Base-by-base conservation (phyloP, 2,329 filamentous ascomycete genomes). In the Aureobasidium subglaciale region DNA sequence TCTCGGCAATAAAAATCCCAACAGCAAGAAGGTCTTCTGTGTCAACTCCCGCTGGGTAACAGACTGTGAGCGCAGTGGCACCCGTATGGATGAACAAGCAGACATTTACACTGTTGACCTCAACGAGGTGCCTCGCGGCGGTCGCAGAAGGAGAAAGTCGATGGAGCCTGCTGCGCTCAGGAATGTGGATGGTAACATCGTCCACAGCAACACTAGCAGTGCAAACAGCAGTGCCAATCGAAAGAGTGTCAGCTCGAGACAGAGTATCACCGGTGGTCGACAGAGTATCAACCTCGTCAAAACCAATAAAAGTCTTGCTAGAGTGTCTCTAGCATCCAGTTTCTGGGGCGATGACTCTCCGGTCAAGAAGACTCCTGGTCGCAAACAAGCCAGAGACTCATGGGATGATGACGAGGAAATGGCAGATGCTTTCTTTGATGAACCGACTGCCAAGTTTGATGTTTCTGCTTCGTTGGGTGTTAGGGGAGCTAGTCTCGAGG, bases 11-110 rank as follows among this genome's bases (percentile, higher is more conserved):
- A 66, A 66, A 48, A 63, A 65, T 13, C 37, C 59, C 22, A 18
- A 61, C 59, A 67, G 63, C 15, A 57, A 59, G 10, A 52, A 60
- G 25, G 61, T 71, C n/a, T 62, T 64, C 57, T 68, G 67, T 53
- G 67, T 71, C 58, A 70, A 70, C 59, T 68, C 65, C 27, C 66
- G 68, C 15, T 71, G 68, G 68, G 64, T 71, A 3, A 63, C 61
- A 1, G 68, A 70, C 48, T 71, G 67, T 46, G 67, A 71, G 25
- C 59, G 60, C 3, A 54, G 61, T 15, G 64, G 68, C 16, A 59
- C 24, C 18, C 62, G 65, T 6, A 61, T 69, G 43, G 60, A 64
- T 20, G 68, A 71, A 58, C 27, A 56, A 13, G 61, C 64, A 40
- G 67, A 70, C 29, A 63, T 60, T 3, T 70, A 69, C 55, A 62